These are phyloP conservation scores for Globisporangium heterothallicum DNA, from an alignment of 352 stramenopile genomes.

Conservation along the genomic window DNA sequence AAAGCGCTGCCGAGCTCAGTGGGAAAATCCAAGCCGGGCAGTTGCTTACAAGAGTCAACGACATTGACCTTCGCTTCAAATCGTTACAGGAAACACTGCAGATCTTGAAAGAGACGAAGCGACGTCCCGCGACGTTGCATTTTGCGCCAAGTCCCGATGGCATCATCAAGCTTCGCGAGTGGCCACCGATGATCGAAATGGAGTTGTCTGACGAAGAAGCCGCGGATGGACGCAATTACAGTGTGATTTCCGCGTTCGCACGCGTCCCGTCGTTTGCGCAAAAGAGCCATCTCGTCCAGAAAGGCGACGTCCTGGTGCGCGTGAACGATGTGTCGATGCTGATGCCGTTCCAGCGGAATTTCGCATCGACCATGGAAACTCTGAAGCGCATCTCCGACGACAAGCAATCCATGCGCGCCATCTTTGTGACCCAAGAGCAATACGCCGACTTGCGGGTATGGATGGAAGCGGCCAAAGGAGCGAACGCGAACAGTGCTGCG, in stretches of 20 bases:
- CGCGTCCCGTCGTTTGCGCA: slow-evolving; percentile 72
- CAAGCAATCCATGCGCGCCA: slow-evolving; percentile 43
- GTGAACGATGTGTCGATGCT: slow-evolving; percentile 56
- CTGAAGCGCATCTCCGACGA: slow-evolving; percentile 42
- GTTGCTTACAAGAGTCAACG: slow-evolving; percentile 59
- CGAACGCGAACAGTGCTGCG: slow-evolving; percentile 1
- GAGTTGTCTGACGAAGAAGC: slow-evolving; percentile 58
- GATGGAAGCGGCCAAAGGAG: slow-evolving; percentile 10
- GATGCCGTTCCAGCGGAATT: slow-evolving; percentile 36
- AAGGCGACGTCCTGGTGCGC: slow-evolving; percentile 59
- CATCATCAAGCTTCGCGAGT: slow-evolving; percentile 71
- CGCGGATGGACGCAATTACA: slow-evolving; percentile 51
- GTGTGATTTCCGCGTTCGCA: slow-evolving; percentile 61
- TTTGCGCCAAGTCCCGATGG: slow-evolving; percentile 73
- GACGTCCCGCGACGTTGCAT: slow-evolving; percentile 59
- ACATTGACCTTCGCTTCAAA: slow-evolving; percentile 63
- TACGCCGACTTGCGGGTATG: slow-evolving; percentile 37
- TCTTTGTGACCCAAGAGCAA: slow-evolving; percentile 55
- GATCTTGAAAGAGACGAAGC: slow-evolving; percentile 50
- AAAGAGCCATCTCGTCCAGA: slow-evolving; percentile 49
- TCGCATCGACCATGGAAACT: slow-evolving; percentile 56
- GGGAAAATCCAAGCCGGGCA: slow-evolving; percentile 71
- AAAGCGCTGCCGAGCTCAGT: slow-evolving; percentile 53
- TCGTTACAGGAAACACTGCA: slow-evolving; percentile 52
- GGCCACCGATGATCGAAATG: slow-evolving; percentile 79